Evolutionary conservation across 1,284 basidiomycete genomes (phyloP), one percentile per base, ranked within the genome.

Genomic region (Sporisorium scitamineum): DNA sequence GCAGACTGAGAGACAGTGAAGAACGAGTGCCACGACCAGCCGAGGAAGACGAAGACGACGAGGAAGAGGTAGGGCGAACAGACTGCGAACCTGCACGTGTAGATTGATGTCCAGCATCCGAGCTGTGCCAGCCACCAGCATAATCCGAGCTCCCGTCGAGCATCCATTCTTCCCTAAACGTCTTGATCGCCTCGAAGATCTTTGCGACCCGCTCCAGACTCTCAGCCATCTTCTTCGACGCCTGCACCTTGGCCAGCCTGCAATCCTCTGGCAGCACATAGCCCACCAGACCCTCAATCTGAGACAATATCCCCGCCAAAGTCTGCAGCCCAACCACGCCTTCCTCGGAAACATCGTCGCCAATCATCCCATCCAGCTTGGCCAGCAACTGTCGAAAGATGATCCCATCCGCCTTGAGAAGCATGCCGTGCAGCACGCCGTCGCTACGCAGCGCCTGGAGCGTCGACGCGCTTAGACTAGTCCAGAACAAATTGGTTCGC

Each of bases 401-500:
- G 55, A 72, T 62, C 16, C 16, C 61, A 8, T 72, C 70, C 13
- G 60, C 70, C 26, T 45, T 41, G 26, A 68, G 39, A 16, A 73
- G 48, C 58, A 69, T 59, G 16, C 20, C 48, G 5, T 58, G 61
- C 27, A 69, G 37, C 42, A 34, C 24, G 11, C 45, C 26, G n/a
- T 73, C 70, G 31, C 31, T 51, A 31, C 51, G 59, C 55, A 69
- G 18, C 44, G 61, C 37, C 14, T 64, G 54, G 47, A 48, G 54
- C 10, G 54, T 61, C 22, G 41, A 24, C 16, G 27, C 37, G 47
- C 47, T 65, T 24, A 65, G 24, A 22, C 51, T 67, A 60, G 37
- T 75, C 72, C 73, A 71, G 29, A 64, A 71, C 54, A 37, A 63
- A 60, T 27, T 66, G 58, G 53, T 64, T 62, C 42, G 61, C 61